Percentiles rank a stretch among this genome's conserved stretches.
Evolutionary conservation across 371 early-diverging fungal genomes (phyloP).

Genomic region (Circinella minor): DNA sequence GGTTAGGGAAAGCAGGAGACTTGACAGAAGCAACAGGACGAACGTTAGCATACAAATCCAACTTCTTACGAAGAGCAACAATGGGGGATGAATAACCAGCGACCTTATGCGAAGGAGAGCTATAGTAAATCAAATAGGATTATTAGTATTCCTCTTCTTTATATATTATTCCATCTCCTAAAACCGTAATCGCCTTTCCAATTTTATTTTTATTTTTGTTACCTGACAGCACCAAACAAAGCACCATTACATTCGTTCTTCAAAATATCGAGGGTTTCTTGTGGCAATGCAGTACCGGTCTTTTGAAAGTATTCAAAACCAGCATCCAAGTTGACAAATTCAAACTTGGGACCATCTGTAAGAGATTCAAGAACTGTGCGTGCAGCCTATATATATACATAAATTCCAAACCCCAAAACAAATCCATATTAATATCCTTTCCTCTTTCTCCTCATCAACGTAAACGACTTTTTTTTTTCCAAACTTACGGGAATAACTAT

Average conservation of each 20-base stretch:
- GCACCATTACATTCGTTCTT: constrained; percentile 88
- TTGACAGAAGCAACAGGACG: constrained; percentile 82
- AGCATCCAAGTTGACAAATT: constrained; percentile 86
- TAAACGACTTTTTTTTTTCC: background rate
- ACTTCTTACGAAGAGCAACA: constrained; percentile 88
- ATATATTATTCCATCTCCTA: no score
- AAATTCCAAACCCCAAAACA: no score
- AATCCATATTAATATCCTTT: no score
- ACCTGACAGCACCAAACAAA: constrained; percentile 96
- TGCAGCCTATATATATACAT: constrained; percentile 75
- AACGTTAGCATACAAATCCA: constrained; percentile 95
- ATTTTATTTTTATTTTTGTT: constrained; percentile 12
- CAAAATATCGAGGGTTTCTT: constrained; percentile 79
- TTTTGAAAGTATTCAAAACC: constrained; percentile 95
- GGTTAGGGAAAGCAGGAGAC: constrained; percentile 61
- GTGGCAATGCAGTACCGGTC: constrained; percentile 89
- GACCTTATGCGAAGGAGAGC: constrained; percentile 96
- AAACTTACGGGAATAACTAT: constrained; percentile 28
- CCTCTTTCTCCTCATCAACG: no score
- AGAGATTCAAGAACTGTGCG: constrained; percentile 83
- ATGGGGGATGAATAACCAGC: constrained; percentile 96
- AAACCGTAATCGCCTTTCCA: background rate
- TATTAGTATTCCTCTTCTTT: background rate
- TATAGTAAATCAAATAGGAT: constrained; percentile 24
- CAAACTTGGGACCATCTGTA: constrained; percentile 64